Conservation (phyloP, 129 eudicot genomes). For the Daucus carota region DH1_v3.0 NC_030382.2:52405001-52405500, state of each 20-base stretch:
- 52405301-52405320: slow-evolving; percentile 12
- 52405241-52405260: neutral
- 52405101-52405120: slow-evolving; percentile 24
- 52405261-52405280: neutral
- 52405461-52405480: slow-evolving; percentile 82
- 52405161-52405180: neutral
- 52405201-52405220: slow-evolving; percentile 9
- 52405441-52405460: slow-evolving; percentile 43
- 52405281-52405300: neutral
- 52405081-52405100: neutral
- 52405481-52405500: slow-evolving; percentile 58
- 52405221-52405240: slow-evolving; percentile 22
- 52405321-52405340: slow-evolving; percentile 19
- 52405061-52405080: slow-evolving; percentile 5
- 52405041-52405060: slow-evolving; percentile 9
- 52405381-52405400: slow-evolving; percentile 81
- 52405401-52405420: slow-evolving; percentile 49
- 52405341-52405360: slow-evolving; percentile 47
- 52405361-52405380: slow-evolving; percentile 93
- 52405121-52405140: slow-evolving; percentile 17
- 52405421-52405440: slow-evolving; percentile 54
- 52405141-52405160: slow-evolving; percentile 9
- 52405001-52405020: slow-evolving; percentile 8
- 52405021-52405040: slow-evolving; percentile 12
- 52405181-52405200: slow-evolving; percentile 3